Evolutionary conservation across 805 yeast genomes (phyloP).

Genomic region (Wickerhamia fluorescens): DNA sequence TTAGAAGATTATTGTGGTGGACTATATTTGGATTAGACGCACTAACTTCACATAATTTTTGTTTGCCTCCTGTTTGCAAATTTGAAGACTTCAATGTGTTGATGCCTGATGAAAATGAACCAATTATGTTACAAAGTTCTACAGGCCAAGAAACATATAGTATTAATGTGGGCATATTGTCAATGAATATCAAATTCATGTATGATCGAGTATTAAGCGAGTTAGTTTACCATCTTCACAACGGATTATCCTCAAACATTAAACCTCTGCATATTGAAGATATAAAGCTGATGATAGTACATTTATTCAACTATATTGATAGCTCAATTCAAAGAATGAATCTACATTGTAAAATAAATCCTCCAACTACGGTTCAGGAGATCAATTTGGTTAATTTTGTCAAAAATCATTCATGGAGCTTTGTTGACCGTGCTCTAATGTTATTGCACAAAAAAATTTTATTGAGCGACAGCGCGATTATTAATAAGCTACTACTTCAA

Average conservation of each 20-base stretch:
- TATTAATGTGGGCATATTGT: conserved; percentile 40
- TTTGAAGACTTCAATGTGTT: conserved; percentile 50
- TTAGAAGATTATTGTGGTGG: conserved; percentile 61
- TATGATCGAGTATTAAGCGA: conserved; percentile 48
- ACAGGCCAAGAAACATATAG: conserved; percentile 22
- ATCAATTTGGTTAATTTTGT: conserved; percentile 42
- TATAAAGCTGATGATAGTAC: conserved; percentile 42
- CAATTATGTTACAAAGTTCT: conserved; percentile 16
- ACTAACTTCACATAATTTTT: conserved; percentile 47
- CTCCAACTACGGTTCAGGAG: conserved; percentile 33
- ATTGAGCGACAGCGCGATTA: conserved; percentile 29
- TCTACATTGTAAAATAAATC: conserved; percentile 23
- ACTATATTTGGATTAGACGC: conserved; percentile 55
- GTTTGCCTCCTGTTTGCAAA: conserved; percentile 47
- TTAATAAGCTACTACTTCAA: no score
- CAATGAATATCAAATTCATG: conserved; percentile 47
- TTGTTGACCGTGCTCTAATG: conserved; percentile 49
- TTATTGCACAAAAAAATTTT: conserved; percentile 36
- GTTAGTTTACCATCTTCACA: conserved; percentile 44
- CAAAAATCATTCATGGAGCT: conserved; percentile 41
- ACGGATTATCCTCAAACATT: conserved; percentile 38
- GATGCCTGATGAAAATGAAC: conserved; percentile 44
- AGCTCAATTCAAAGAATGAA: conserved; percentile 38
- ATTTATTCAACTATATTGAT: conserved; percentile 44
- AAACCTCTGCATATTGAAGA: conserved; percentile 34